Base-by-base conservation (phyloP, 768 basidiomycete genomes). In the Serendipita sp. region DNA sequence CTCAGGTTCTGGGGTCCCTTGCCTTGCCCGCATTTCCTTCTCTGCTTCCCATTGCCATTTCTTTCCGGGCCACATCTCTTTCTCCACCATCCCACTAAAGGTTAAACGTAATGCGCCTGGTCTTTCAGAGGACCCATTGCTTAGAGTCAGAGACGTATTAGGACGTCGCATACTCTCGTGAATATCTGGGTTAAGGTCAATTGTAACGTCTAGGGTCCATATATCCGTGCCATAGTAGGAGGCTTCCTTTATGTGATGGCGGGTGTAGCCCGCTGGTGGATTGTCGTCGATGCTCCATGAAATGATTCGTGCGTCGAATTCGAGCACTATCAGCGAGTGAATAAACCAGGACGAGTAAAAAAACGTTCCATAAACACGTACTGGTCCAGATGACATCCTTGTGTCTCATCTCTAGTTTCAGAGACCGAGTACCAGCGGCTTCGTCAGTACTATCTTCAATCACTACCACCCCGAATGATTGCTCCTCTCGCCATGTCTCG, bases 201-300 rank as follows among this genome's bases (percentile, higher is more conserved):
- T 73, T 34, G 85, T 81, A 66, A 97, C 76, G 67, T 89, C 81
- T 45, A 96, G 74, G 0, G 79, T 75, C 81, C 89, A 94, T 0
- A 78, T 76, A 64, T 89, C 82, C 8, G 79, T 79, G 1, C 85
- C 87, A 68, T 90, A 91, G 72, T 88, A 91, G 2, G 92, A 91
- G 0, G 83, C 91, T 72, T 94, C 91, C 71, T 92, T 96, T 74
- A 97, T 81, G 69, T 92, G 89, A 70, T 98, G 95, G 5, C 92
- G 80, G 4, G 80, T 81, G 67, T 79, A 76, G 64, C 88, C 87
- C 62, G 82, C 73, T 0, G 91, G 89, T 1, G 95, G 92, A 63
- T 83, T 81, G 66, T 84, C 76, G 67, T 91, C 87, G 43, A 93
- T 77, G 15, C 82, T 84, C 94, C 94, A 97, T 63, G 80, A 74